Evolutionary conservation across 2,329 filamentous ascomycete genomes (phyloP).

Genomic region (Aspergillus sp.): DNA sequence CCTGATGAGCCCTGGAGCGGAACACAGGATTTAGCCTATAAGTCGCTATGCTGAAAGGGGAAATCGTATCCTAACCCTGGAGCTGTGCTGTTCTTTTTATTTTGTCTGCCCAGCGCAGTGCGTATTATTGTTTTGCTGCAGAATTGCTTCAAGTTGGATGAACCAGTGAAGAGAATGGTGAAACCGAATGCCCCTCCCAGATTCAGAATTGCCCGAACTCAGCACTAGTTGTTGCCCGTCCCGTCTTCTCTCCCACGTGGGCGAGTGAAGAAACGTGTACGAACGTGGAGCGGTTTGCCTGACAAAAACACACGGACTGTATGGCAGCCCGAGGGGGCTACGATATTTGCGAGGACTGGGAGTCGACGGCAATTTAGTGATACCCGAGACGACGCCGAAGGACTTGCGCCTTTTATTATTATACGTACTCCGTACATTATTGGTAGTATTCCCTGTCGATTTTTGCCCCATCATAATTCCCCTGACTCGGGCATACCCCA

Average conservation of each 20-base stretch:
- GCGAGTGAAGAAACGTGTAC: not conserved
- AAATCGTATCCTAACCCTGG: not conserved
- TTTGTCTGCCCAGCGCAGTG: not conserved
- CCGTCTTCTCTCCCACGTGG: slow-evolving; percentile 16
- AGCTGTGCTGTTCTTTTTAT: not conserved
- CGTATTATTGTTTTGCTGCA: not conserved
- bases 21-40: slow-evolving; percentile 5
- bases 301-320: not conserved
- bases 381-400: not conserved
- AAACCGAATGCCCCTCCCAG: no score
- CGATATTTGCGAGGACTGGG: not conserved
- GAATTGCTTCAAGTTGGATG: not conserved
- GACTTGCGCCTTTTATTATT: not conserved
- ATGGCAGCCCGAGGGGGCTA: not conserved
- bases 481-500: not conserved
- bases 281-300: not conserved
- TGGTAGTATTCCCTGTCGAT: not conserved
- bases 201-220: not conserved
- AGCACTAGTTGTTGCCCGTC: slow-evolving; percentile 2
- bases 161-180: not conserved
- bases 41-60: slow-evolving; percentile 5
- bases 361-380: not conserved
- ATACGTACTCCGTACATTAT: not conserved
- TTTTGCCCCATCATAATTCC: not conserved
- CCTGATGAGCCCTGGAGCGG: not conserved